A percentile compares a stretch with the other conserved stretches of the same genome.
phyloP scores from a whole-genome alignment of 441 rosid species.

The Capsella rubella region DNA sequence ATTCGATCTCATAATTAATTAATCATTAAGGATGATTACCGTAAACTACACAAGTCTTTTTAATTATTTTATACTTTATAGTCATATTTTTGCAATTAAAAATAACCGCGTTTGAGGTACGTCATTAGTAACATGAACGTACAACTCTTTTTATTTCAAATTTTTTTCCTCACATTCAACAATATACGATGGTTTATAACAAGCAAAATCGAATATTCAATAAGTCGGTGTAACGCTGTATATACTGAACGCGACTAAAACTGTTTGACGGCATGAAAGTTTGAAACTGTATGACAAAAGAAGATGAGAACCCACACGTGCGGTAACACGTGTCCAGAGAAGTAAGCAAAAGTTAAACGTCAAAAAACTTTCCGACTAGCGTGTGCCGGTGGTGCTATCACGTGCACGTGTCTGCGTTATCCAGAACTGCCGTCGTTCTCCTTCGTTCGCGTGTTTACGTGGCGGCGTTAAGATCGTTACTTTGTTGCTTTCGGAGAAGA shows the following conservation, averaged over 20 bases:
- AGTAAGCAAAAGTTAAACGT: constrained; percentile 35
- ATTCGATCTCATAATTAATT: constrained; percentile 37
- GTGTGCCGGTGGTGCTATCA: background rate
- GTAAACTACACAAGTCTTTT: constrained; percentile 19
- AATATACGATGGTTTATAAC: too few species aligned
- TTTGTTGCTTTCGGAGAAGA: constrained; percentile 42
- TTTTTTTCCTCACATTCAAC: too few species aligned
- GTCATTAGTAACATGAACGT: background rate
- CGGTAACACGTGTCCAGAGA: constrained; percentile 25
- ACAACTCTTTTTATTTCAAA: background rate
- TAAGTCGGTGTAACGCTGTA: too few species aligned
- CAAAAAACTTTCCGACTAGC: constrained; percentile 10
- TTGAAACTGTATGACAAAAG: background rate
- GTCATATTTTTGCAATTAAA: background rate
- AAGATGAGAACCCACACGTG: constrained; percentile 16
- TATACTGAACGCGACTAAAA: background rate
- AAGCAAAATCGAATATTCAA: too few species aligned
- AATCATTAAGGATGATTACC: constrained; percentile 29
- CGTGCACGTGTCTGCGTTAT: constrained; percentile 21
- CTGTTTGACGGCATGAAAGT: background rate
- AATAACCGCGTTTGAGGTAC: background rate
- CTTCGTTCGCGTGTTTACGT: constrained; percentile 31
- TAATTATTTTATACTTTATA: constrained; percentile 6
- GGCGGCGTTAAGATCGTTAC: constrained; percentile 29
- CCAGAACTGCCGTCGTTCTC: constrained; percentile 31